phyloP scores from a whole-genome alignment of 2,329 filamentous ascomycete species.

The Juglanconis juglandina region DNA sequence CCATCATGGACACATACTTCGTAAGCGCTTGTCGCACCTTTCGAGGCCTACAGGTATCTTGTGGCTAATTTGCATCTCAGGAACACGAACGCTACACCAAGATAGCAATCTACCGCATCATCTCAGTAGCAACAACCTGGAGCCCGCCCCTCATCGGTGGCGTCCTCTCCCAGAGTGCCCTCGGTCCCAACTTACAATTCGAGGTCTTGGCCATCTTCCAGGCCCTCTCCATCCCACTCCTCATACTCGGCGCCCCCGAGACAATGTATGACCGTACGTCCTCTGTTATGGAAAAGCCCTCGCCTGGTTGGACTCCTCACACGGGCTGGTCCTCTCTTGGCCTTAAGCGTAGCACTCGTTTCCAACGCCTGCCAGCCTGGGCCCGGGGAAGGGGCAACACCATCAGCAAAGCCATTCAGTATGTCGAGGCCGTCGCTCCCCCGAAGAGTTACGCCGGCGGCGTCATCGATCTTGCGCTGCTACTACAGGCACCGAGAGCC shows the following conservation, averaged over 20 bases:
- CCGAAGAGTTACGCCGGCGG: constrained; percentile 33
- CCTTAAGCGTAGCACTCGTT: constrained; percentile 17
- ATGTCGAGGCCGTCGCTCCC: constrained; percentile 36
- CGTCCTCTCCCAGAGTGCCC: constrained; percentile 37
- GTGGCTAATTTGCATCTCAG: constrained; percentile 31
- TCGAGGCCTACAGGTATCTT: neutral
- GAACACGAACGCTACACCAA: constrained; percentile 50
- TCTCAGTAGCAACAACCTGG: constrained; percentile 47
- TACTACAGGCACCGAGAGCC: constrained; percentile 46
- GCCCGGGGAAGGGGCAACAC: constrained; percentile 30
- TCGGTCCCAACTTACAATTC: constrained; percentile 47
- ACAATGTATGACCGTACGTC: constrained; percentile 47
- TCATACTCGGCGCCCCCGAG: constrained; percentile 49
- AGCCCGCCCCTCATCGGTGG: constrained; percentile 53
- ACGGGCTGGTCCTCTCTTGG: constrained; percentile 23
- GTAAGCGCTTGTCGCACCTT: constrained; percentile 32
- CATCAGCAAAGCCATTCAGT: constrained; percentile 25
- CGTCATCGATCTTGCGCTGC: constrained; percentile 25
- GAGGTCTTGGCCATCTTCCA: constrained; percentile 49
- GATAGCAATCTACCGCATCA: constrained; percentile 42
- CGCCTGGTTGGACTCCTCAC: neutral
- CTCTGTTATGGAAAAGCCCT: constrained; percentile 23
- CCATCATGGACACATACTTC: constrained; percentile 56
- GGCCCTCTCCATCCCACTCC: constrained; percentile 41
- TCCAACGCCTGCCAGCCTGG: constrained; percentile 23